Conservation (phyloP, 225 moss, liverwort and hornwort species). For the Climacium dendroides region DNA sequence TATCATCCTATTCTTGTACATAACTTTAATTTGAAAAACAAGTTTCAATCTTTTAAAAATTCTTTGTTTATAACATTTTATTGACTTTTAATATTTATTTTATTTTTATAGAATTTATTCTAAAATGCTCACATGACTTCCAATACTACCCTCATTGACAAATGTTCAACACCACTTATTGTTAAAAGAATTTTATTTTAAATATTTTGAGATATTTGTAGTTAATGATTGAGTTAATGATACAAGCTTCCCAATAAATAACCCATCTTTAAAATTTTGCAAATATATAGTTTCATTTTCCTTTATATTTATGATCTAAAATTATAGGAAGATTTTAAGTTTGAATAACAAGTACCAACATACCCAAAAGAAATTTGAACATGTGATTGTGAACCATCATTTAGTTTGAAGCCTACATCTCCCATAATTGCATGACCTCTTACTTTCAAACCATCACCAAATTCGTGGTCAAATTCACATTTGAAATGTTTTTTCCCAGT, state of each 20-base stretch:
- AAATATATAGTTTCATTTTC: neutral
- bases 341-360: neutral
- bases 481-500: neutral
- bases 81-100: neutral
- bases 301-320: too few species aligned
- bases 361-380: slow-evolving; percentile 13
- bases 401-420: neutral
- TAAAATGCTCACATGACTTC: neutral
- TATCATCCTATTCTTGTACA: neutral
- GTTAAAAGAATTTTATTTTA: too few species aligned
- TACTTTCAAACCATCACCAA: neutral
- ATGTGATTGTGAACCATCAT: neutral
- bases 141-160: neutral
- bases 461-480: neutral
- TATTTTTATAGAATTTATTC: neutral
- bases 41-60: fast-evolving
- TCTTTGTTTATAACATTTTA: too few species aligned
- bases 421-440: neutral
- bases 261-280: neutral
- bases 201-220: neutral
- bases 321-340: neutral
- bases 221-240: too few species aligned
- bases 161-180: neutral
- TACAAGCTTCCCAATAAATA: fast-evolving
- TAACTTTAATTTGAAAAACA: neutral